Evolutionary conservation across 805 yeast genomes (phyloP).

Genomic region (Suhomyces kilbournensis): DNA sequence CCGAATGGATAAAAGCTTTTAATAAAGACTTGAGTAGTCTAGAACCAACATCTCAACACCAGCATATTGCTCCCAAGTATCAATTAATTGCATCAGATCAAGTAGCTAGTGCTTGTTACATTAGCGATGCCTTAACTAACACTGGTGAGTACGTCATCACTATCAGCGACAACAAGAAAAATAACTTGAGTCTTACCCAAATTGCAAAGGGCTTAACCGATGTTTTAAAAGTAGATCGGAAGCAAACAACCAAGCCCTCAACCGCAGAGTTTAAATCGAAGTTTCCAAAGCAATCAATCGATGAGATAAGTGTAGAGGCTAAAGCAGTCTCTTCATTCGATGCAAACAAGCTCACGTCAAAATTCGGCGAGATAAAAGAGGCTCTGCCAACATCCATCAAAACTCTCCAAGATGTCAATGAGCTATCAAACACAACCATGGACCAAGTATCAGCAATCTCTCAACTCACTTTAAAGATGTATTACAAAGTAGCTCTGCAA

Average conservation of each 20-base stretch:
- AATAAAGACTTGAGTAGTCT: neutral
- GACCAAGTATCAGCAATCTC: neutral
- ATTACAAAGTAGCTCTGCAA: conserved; percentile 9
- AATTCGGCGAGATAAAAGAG: neutral
- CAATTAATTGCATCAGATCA: neutral
- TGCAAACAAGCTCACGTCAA: neutral
- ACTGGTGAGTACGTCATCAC: conserved; percentile 27
- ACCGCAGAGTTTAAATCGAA: neutral
- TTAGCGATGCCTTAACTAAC: conserved; percentile 25
- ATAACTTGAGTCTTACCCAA: neutral
- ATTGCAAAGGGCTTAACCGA: neutral
- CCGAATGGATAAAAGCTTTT: neutral
- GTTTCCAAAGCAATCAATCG: neutral
- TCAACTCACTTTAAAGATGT: neutral
- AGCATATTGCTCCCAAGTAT: neutral
- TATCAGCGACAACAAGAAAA: neutral
- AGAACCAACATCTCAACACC: neutral
- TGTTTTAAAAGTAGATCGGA: neutral
- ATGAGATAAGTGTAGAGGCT: neutral
- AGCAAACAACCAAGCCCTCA: neutral
- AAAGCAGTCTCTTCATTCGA: neutral
- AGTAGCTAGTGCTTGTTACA: conserved; percentile 11
- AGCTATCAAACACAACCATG: conserved; percentile 16
- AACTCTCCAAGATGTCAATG: neutral
- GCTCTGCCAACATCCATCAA: neutral